Base-by-base conservation (phyloP, 805 yeast species). In the Torulaspora delbrueckii region DNA sequence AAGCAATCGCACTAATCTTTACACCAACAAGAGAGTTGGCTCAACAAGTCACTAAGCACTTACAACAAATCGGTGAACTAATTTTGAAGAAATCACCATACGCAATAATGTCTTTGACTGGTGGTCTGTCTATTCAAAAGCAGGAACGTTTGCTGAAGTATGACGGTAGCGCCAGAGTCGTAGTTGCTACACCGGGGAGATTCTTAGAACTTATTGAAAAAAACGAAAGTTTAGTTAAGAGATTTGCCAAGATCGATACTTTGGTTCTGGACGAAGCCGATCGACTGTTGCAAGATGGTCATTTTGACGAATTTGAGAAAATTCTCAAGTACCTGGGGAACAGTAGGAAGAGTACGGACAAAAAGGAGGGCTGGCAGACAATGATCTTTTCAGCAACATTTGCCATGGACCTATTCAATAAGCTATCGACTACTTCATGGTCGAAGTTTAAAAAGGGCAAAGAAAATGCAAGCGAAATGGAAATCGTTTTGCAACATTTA, bases 21-120 rank as follows among this genome's bases (percentile, higher is more conserved):
- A 84, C 96, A 0, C 99, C 99, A 26, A 93, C 99, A 0, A 78
- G 99, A 73, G 99, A 93, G 65, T 75, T 93, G 57, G 98, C 96
- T 0, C 91, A 85, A 53, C 99, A 93, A 68, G 96, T 93, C 40
- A 80, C 82, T 33, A 79, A 83, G 49, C 98, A 93, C 68, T 63
- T 93, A 52, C 76, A 78, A 54, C 65, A 64, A 25, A 56, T 84
- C 8, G 72, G 58, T 7, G 56, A 56, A 25, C 39, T 52, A 45
- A 33, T 65, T 48, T 28, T 66, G 82, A 45, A 75, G 70, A 51
- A 76, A 56, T 55, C 75, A 77, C 53, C 84, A 79, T 13, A 71
- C 75, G 46, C 88, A 0, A 77, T 91, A 40, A 75, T 88, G 8
- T 76, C 90, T 35, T 70, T 93, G 33, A 93, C 99, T 5, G 99